These are phyloP conservation scores for Orbilia brochopaga DNA, from an alignment of 2,329 filamentous ascomycete genomes.

Conservation along the genomic window DNA sequence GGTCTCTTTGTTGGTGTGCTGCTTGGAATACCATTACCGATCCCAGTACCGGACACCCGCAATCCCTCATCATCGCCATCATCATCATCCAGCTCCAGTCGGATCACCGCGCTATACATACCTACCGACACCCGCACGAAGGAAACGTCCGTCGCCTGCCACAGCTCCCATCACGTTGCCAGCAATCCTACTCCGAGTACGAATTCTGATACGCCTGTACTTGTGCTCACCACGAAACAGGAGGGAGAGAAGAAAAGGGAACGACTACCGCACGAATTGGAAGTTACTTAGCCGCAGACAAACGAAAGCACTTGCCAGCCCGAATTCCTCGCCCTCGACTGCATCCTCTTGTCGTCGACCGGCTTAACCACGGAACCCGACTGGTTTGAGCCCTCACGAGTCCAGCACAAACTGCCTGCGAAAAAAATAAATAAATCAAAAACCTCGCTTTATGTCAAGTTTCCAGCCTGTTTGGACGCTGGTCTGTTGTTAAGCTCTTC, in stretches of 20 bases:
- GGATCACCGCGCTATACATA: not conserved
- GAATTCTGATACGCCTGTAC: conserved; percentile 16
- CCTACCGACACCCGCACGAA: no score
- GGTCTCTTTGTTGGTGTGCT: not conserved
- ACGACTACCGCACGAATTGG: conserved; percentile 48
- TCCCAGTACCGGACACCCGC: not conserved
- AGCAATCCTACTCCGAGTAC: conserved; percentile 32
- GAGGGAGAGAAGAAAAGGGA: conserved; percentile 31
- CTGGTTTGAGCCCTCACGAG: not conserved
- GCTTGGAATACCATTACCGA: not conserved
- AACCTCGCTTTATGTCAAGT: conserved; percentile 17
- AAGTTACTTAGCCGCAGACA: conserved; percentile 38
- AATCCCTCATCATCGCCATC: not conserved
- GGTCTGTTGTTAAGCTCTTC: conserved; percentile 14
- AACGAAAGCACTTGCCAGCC: conserved; percentile 35
- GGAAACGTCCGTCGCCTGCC: conserved; percentile 10
- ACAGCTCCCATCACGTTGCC: conserved; percentile 29
- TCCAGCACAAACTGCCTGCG: not conserved
- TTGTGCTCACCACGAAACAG: conserved; percentile 50
- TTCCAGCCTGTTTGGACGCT: conserved; percentile 24
- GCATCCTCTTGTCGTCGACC: conserved; percentile 32
- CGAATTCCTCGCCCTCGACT: conserved; percentile 1
- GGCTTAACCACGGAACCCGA: not conserved
- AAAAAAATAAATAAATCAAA: conserved; percentile 15
- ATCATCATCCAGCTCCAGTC: not conserved